Evolutionary conservation across 192 early-diverging fungal genomes (phyloP), one percentile per base, ranked within the genome.

Genomic region (Linnemannia elongata): DNA sequence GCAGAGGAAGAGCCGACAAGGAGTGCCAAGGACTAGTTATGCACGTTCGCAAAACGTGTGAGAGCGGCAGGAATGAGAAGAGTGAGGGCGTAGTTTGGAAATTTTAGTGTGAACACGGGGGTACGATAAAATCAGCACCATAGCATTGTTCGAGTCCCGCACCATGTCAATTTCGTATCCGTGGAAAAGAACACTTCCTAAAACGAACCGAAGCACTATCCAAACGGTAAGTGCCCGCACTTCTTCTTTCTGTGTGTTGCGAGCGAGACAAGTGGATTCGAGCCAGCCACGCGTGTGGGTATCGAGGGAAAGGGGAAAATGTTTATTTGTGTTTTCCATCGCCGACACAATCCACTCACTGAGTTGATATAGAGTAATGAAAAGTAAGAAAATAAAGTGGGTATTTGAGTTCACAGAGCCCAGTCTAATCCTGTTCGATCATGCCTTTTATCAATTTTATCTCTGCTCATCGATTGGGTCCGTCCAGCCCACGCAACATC

Each of bases 401-500:
- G 10, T 33, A 45, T n/a, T 20, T 20, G 41, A 76, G 52, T 75
- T 55, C 4, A 35, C 45, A 75, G 74, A 75, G 74, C 75, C 52
- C 52, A 66, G 35, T 36, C 24, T 63, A 36, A 76, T 66, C 60
- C 55, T 36, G 39, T 12, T 76, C 60, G 33, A 75, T 75, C 74
- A 52, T 45, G 60, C 60, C 7, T 54, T 76, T 76, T 76, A 76
- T 76, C 75, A 63, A 39, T 76, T 63, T 57, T 63, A 66, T 66
- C 60, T 66, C 60, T 66, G 60, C 60, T 33, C n/a, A 66, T 66
- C 60, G 60, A 66, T 66, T 66, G 60, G 60, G 60, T 33, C 30
- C 30, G 30, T 3, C 49, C 18, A 3, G 49, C 20, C 49, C 49
- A 52, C 18, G 49, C 49, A 52, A 20, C 4, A 18, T 39, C 1